A percentile compares a stretch with the other conserved stretches of the same genome.
Conservation (phyloP, 805 yeast genomes). For the Brettanomyces bruxellensis region DNA sequence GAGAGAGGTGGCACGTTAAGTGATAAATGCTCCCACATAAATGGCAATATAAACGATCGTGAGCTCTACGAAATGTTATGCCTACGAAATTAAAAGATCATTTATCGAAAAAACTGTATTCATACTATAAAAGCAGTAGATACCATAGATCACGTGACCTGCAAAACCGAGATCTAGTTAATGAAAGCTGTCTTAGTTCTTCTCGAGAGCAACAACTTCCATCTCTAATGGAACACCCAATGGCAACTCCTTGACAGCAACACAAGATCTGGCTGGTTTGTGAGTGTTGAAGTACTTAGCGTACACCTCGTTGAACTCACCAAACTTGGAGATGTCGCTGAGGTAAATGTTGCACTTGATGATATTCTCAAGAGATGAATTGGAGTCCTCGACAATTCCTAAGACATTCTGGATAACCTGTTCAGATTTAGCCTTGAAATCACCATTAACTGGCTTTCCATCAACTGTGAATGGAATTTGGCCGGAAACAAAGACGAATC, state of each 20-base stretch:
- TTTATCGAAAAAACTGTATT: too few species aligned
- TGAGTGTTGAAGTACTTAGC: slow-evolving; percentile 64
- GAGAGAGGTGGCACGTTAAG: too few species aligned
- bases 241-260: slow-evolving; percentile 88
- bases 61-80: too few species aligned
- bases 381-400: slow-evolving; percentile 73
- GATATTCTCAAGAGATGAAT: slow-evolving; percentile 73
- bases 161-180: too few species aligned
- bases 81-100: too few species aligned
- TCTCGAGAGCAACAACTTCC: slow-evolving; percentile 85
- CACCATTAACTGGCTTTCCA: slow-evolving; percentile 69
- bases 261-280: slow-evolving; percentile 97
- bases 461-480: slow-evolving; percentile 88
- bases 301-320: slow-evolving; percentile 79
- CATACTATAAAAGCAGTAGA: too few species aligned
- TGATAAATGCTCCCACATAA: too few species aligned
- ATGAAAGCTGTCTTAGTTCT: slow-evolving; percentile 6
- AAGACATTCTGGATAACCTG: slow-evolving; percentile 61
- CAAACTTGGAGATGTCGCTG: slow-evolving; percentile 83
- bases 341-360: slow-evolving; percentile 87
- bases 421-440: slow-evolving; percentile 69
- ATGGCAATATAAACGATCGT: too few species aligned
- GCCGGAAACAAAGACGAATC: slow-evolving; percentile 87
- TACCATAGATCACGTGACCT: too few species aligned
- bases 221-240: slow-evolving; percentile 81